Base-by-base conservation (phyloP, 2,329 filamentous ascomycete genomes). In the Fusarium sp. region DNA sequence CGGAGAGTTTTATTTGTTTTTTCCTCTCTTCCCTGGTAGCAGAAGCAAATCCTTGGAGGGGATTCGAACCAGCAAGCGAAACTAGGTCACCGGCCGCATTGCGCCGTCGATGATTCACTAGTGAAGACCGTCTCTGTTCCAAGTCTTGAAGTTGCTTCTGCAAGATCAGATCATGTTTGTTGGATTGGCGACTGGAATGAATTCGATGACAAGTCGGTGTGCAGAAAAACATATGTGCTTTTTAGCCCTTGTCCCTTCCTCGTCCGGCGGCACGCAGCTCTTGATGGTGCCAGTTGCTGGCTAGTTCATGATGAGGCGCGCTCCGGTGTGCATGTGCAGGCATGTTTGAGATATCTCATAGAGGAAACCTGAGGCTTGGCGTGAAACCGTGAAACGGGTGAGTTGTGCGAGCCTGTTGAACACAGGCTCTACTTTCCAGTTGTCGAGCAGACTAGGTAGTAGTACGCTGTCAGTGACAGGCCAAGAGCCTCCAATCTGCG, bases 111-210 rank as follows among this genome's bases (percentile, higher is more conserved):
- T 50, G 43, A 64, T 57, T 56, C 62, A 48, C 45, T 43, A 52
- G 48, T 52, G 27, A 32, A 52, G 20, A 62, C 48, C 32, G 56
- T 16, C 37, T 39, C 54, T 54, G 52, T 58, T 52, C 41, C 66
- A 65, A 35, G 25, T 35, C 34, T 68, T 54, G 9, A 54, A 63
- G 39, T 71, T 74, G 71, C 71, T 73, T 68, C 60, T 73, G 45
- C 11, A 23, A 70, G 14, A 68, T 76, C 70, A 68, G 60, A 58
- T 69, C 73, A 75, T 71, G 54, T 45, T 39, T 68, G 54, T 37
- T 57, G 43, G 18, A 39, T 50, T 41, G 23, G 27, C n/a, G 34
- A 43, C 45, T 45, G 32, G 52, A 63, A 63, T 43, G 52, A 63
- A 63, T 43, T 62, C 23, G 62, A 68, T 39, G 32, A 48, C 59